Evolutionary conservation across 805 yeast genomes (phyloP).

Genomic region (Wickerhamiella allomyrinae): DNA sequence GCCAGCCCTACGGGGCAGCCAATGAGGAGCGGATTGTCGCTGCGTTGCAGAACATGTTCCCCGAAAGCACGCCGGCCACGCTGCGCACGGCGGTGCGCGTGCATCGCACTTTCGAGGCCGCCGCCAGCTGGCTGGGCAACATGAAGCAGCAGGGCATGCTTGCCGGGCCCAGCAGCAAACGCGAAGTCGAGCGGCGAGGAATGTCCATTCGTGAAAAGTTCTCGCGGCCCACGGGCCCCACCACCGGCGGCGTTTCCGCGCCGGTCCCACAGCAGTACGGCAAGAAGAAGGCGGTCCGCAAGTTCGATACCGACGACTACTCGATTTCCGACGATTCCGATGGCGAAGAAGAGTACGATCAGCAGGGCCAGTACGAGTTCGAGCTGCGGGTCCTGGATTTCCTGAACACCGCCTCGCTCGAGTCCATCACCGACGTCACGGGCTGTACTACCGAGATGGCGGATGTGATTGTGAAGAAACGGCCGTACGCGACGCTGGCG

Average conservation of each 20-base stretch:
- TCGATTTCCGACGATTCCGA: slow-evolving; percentile 37
- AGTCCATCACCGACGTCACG: slow-evolving; percentile 70
- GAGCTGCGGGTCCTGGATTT: slow-evolving; percentile 60
- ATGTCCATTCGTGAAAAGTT: slow-evolving; percentile 27
- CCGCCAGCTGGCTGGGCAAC: slow-evolving; percentile 24
- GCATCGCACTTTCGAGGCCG: slow-evolving; percentile 23
- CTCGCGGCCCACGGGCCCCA: slow-evolving; percentile 7
- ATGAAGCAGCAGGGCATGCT: slow-evolving; percentile 21
- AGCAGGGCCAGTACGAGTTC: slow-evolving; percentile 27
- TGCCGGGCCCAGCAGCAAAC: slow-evolving; percentile 17
- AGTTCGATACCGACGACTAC: slow-evolving; percentile 27
- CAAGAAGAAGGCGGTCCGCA: slow-evolving; percentile 1
- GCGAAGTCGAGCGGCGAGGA: slow-evolving; percentile 20
- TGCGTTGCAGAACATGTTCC: slow-evolving; percentile 12
- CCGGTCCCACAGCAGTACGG: slow-evolving; percentile 1
- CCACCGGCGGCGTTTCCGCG: background rate
- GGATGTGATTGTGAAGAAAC: slow-evolving; percentile 39
- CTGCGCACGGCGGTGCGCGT: slow-evolving; percentile 20
- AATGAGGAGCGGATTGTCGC: slow-evolving; percentile 9
- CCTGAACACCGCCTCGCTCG: slow-evolving; percentile 58
- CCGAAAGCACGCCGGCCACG: slow-evolving; percentile 16
- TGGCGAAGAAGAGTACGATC: slow-evolving; percentile 25
- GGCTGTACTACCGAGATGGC: slow-evolving; percentile 57
- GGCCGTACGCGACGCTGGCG: slow-evolving; percentile 56
- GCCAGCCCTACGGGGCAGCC: background rate